phyloP scores from a whole-genome alignment of 2,329 filamentous ascomycete species.

The Phialemoniopsis sp. region DNA sequence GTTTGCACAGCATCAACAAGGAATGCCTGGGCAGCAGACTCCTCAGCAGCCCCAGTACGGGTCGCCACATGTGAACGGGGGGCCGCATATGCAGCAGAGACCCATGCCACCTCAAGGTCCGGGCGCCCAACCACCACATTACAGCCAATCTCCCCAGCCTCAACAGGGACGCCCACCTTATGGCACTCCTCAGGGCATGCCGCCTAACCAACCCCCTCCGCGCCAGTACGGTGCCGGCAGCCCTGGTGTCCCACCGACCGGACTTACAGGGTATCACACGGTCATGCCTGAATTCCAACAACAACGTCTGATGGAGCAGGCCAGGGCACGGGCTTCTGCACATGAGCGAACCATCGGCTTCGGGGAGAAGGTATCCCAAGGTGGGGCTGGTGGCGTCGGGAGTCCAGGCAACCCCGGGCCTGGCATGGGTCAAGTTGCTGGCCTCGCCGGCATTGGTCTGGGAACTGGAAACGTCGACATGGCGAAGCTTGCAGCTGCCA shows the following conservation, averaged over 20 bases:
- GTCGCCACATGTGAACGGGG: conserved; percentile 39
- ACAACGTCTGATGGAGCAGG: conserved; percentile 46
- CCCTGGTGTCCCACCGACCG: conserved; percentile 14
- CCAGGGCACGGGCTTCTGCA: conserved; percentile 34
- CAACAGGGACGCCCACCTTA: conserved; percentile 19
- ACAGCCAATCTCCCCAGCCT: conserved; percentile 31
- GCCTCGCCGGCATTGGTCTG: conserved; percentile 31
- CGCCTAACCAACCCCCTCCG: conserved; percentile 16
- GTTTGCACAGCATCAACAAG: too few species aligned
- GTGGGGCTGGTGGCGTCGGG: background rate
- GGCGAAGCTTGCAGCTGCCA: conserved; percentile 25
- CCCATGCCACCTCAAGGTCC: conserved; percentile 40
- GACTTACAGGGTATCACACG: conserved; percentile 41
- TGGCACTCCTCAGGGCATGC: conserved; percentile 18
- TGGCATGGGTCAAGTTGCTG: conserved; percentile 19
- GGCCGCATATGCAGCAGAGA: conserved; percentile 29
- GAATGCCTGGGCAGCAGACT: too few species aligned
- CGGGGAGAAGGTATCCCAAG: conserved; percentile 26
- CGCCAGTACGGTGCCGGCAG: conserved; percentile 27
- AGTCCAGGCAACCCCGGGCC: background rate
- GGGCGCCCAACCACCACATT: conserved; percentile 23
- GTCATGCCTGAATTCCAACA: conserved; percentile 46
- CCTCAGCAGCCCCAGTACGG: conserved; percentile 2
- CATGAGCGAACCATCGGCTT: conserved; percentile 36
- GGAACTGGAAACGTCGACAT: conserved; percentile 23